phyloP scores from a whole-genome alignment of 139 green algal genomes.

The Desmodesmus armatus region DNA sequence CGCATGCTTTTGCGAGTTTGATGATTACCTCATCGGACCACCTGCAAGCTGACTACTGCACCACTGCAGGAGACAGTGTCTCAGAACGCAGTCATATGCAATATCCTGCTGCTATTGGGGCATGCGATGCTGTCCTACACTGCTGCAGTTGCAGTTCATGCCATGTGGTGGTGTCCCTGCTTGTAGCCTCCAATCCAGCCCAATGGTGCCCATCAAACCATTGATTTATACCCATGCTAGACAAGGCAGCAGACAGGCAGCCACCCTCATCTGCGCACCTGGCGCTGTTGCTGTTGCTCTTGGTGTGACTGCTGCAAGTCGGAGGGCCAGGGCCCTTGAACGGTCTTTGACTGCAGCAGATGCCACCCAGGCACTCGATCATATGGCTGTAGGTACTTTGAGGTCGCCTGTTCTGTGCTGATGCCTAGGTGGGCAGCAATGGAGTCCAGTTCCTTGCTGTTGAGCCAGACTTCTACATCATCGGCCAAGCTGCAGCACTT shows the following conservation, averaged over 20 bases:
- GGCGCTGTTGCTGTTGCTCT: neutral
- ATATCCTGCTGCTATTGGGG: neutral
- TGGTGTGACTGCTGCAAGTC: neutral
- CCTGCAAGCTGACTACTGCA: too few species aligned
- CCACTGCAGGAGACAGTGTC: too few species aligned
- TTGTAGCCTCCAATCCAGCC: neutral
- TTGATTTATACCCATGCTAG: neutral
- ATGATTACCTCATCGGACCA: too few species aligned
- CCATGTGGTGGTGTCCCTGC: too few species aligned
- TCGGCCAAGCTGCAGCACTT: conserved; percentile 69
- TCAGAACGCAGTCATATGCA: too few species aligned
- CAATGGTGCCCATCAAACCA: neutral
- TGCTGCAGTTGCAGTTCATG: neutral
- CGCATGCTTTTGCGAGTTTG: too few species aligned
- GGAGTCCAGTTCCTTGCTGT: conserved; percentile 35
- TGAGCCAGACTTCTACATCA: conserved; percentile 60
- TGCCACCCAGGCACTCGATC: conserved; percentile 2
- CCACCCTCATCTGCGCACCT: neutral
- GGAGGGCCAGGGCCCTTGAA: neutral
- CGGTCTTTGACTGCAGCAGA: neutral
- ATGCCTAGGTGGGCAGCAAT: conserved; percentile 54
- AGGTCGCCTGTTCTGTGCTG: neutral
- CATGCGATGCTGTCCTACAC: neutral
- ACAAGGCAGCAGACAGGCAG: neutral
- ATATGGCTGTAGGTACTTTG: conserved; percentile 1